Evolutionary conservation across 2,329 filamentous ascomycete genomes (phyloP).

Genomic region (Lachnellula occidentalis): DNA sequence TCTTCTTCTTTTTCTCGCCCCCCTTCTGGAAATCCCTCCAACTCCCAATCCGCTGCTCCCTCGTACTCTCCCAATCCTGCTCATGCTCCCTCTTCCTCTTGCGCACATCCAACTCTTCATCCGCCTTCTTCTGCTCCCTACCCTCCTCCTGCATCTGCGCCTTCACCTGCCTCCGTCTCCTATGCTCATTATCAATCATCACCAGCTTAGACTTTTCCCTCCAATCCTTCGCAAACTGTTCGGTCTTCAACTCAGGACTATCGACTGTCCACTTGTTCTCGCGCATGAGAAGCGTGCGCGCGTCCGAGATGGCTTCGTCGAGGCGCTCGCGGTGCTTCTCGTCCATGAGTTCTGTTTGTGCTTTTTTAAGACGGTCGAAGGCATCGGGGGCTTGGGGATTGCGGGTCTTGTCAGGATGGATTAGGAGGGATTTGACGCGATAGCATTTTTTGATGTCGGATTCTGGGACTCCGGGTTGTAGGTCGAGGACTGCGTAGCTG

Average conservation of each 20-base stretch:
- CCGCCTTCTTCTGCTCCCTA: constrained; percentile 75
- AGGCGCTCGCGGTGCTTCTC: constrained; percentile 83
- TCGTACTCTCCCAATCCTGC: constrained; percentile 88
- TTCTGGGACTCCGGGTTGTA: constrained; percentile 91
- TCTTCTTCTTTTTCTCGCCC: constrained; percentile 61
- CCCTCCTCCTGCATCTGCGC: constrained; percentile 97
- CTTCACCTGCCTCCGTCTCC: constrained; percentile 78
- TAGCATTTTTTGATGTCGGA: constrained; percentile 93
- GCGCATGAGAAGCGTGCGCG: constrained; percentile 88
- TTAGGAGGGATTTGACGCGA: constrained; percentile 96
- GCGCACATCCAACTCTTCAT: constrained; percentile 74
- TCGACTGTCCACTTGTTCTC: constrained; percentile 92
- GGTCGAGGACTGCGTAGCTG: constrained; percentile 88
- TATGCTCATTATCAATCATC: constrained; percentile 85
- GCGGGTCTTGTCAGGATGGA: constrained; percentile 96
- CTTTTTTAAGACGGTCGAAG: constrained; percentile 94
- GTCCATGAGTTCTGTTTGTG: constrained; percentile 84
- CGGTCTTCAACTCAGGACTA: constrained; percentile 77
- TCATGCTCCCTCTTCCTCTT: constrained; percentile 90
- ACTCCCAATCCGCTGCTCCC: constrained; percentile 85
- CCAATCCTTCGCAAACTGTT: constrained; percentile 80
- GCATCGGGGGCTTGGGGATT: constrained; percentile 89
- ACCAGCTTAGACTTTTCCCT: constrained; percentile 84
- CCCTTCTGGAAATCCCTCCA: constrained; percentile 90
- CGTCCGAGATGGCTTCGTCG: constrained; percentile 93